Evolutionary conservation across 306 rosid genomes (phyloP).

Genomic region (Cicer pinnatifidum): DNA sequence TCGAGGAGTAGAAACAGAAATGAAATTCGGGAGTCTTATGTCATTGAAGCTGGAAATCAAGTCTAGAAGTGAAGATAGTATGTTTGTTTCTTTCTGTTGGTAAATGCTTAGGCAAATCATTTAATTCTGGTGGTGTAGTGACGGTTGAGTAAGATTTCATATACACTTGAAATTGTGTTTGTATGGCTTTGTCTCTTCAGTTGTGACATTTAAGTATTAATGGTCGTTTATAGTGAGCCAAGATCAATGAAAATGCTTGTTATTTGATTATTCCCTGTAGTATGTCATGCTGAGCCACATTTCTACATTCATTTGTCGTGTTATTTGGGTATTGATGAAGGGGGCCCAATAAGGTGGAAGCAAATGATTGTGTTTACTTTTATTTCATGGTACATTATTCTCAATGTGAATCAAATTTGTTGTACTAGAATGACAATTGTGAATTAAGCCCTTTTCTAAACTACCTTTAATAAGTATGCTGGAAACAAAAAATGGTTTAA

Average conservation of each 20-base stretch:
- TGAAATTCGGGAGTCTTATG: constrained; percentile 60
- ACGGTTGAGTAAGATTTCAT: constrained; percentile 45
- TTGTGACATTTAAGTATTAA: constrained; percentile 35
- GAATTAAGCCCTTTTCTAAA: neutral
- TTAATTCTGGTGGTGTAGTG: constrained; percentile 38
- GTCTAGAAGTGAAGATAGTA: constrained; percentile 42
- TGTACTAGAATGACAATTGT: too few relatives aligned
- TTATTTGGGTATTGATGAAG: neutral
- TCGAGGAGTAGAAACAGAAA: neutral
- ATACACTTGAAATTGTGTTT: constrained; percentile 43
- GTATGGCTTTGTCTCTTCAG: constrained; percentile 44
- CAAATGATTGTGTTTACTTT: neutral
- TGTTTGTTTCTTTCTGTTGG: constrained; percentile 40
- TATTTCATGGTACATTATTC: neutral
- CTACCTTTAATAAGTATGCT: neutral
- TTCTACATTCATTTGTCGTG: constrained; percentile 5
- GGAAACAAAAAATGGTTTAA: neutral
- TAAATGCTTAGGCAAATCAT: constrained; percentile 47
- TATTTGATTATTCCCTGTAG: constrained; percentile 43
- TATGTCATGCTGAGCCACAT: neutral
- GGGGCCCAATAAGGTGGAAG: neutral
- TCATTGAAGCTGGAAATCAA: constrained; percentile 74
- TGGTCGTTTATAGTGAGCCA: constrained; percentile 43
- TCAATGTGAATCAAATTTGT: neutral
- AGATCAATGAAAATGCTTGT: constrained; percentile 43